A percentile compares a stretch with the other conserved stretches of the same genome.
Evolutionary conservation across 169 alveolate species (phyloP).

Genomic region (Eimeria praecox): DNA sequence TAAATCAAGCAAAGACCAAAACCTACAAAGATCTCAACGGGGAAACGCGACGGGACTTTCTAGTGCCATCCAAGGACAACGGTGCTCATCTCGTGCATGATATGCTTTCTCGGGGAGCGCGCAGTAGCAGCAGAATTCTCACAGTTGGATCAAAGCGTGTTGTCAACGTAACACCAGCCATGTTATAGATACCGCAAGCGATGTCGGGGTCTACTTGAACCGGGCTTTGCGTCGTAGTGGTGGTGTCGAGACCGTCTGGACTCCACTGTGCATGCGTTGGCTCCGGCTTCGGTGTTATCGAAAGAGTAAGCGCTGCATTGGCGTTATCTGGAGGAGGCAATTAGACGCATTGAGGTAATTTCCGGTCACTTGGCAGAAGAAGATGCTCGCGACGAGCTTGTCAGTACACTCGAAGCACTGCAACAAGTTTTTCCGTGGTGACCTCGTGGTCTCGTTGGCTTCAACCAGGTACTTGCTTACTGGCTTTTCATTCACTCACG

Average conservation of each 20-base stretch:
- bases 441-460: neutral
- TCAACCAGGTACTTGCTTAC: no score
- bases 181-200: slow-evolving; percentile 46
- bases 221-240: slow-evolving; percentile 31
- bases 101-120: neutral
- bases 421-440: neutral
- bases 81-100: neutral
- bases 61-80: neutral
- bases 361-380: neutral
- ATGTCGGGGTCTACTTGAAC: neutral
- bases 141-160: slow-evolving; percentile 32
- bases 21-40: neutral
- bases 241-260: neutral
- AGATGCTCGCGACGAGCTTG: neutral
- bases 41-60: neutral
- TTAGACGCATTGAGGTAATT: neutral
- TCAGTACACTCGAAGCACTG: neutral
- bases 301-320: neutral
- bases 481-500: neutral
- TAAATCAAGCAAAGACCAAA: neutral
- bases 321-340: slow-evolving; percentile 15
- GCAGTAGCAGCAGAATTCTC: neutral
- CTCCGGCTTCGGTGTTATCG: slow-evolving; percentile 69
- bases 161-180: neutral
- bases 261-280: slow-evolving; percentile 53